Base-by-base conservation (phyloP, 306 rosid species). In the Echinosophora koreensis region DNA sequence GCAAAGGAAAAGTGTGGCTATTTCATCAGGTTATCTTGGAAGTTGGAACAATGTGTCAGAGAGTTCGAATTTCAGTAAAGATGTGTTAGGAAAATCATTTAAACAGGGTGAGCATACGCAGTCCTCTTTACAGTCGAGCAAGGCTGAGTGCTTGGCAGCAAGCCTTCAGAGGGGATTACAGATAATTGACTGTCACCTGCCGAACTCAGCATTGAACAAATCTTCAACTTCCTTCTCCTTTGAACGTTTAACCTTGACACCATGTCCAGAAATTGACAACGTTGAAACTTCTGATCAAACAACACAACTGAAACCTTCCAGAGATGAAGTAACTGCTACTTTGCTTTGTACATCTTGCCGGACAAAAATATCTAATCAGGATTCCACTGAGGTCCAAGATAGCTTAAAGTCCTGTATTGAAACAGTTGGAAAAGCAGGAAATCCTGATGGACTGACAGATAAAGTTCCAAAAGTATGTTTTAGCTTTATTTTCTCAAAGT, bases 101-200 rank as follows among this genome's bases (percentile, higher is more conserved):
- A 83, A 69, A 66, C 80, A 28, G 62, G 81, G 80, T 55, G 81
- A 88, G 64, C 62, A 77, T 63, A 69, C 76, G 56, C 83, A 62
- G 61, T 87, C 91, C 69, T 89, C 96, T 4, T 75, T 89, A 68
- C 78, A 74, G 75, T 84, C 92, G 28, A 88, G 86, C 89, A 88
- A 83, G 80, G 86, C 94, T 3, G 94, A 91, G 74, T 88, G 89
- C 72, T 87, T 96, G 83, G 97, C 91, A 57, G 93, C 90, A 15
- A 96, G 97, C 86, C 99, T 96, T 55, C 98, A 92, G 73, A 96
- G 92, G 81, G 98, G 99, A 59, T 81, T 96, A 56, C 82, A 96
- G 74, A 87, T 92, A 58, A 92, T 96, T 76, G 97, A 92, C 66
- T 46, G 78, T 77, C 99, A 95, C 85, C 97, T 91, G 81, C 86